phyloP scores from a whole-genome alignment of 179 eudicot genomes.

The Beta corolliflora region DNA sequence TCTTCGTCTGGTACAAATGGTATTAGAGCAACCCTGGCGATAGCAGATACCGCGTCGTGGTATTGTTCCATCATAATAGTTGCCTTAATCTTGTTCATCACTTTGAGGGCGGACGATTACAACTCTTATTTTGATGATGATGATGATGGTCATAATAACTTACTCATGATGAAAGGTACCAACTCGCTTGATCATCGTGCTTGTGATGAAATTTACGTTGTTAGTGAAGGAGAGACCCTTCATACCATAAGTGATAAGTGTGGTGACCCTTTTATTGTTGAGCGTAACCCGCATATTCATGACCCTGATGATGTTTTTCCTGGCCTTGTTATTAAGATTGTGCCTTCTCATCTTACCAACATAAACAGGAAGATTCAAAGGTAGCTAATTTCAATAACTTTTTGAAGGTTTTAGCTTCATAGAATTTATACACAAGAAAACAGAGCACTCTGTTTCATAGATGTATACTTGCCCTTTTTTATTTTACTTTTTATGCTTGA shows the following conservation, averaged over 20 bases:
- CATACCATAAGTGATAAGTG: slow-evolving; percentile 40
- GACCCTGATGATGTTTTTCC: slow-evolving; percentile 44
- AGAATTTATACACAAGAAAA: slow-evolving; percentile 7
- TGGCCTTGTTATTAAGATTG: slow-evolving; percentile 33
- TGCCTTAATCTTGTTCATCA: slow-evolving; percentile 26
- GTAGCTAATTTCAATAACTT: neutral
- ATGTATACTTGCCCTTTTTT: neutral
- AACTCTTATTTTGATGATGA: slow-evolving; percentile 14
- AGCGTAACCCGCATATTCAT: slow-evolving; percentile 39
- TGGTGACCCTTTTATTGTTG: slow-evolving; percentile 35
- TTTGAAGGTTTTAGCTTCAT: neutral
- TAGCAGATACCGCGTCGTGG: slow-evolving; percentile 35
- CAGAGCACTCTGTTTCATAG: slow-evolving; percentile 16
- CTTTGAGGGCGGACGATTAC: slow-evolving; percentile 19
- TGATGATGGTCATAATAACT: neutral
- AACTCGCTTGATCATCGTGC: neutral
- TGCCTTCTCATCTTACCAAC: slow-evolving; percentile 6
- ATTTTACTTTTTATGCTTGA: neutral
- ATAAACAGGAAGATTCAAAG: slow-evolving; percentile 21
- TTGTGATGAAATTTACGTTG: slow-evolving; percentile 39
- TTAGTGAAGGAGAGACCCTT: slow-evolving; percentile 38
- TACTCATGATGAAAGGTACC: neutral
- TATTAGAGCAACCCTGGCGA: slow-evolving; percentile 24
- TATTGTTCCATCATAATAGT: slow-evolving; percentile 37
- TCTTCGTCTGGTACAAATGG: neutral